Evolutionary conservation across 192 early-diverging fungal genomes (phyloP).

Genomic region (Coemansia biformis): DNA sequence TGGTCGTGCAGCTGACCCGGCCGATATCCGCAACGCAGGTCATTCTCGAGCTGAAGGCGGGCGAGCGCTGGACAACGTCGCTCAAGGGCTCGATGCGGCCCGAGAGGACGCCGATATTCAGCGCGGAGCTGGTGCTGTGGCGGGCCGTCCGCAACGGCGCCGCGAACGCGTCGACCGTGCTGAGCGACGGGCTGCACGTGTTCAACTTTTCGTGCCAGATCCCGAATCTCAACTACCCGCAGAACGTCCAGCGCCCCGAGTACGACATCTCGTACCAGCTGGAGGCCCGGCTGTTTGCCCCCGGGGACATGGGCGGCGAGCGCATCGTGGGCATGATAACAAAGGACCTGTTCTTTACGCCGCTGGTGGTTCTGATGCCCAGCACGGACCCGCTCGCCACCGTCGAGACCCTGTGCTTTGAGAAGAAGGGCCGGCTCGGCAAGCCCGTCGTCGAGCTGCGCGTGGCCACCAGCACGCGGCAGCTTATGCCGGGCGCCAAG

Average conservation of each 20-base stretch:
- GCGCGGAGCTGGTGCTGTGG: conserved; percentile 26
- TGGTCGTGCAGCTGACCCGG: conserved; percentile 33
- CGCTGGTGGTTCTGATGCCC: conserved; percentile 24
- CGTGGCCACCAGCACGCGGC: conserved; percentile 13
- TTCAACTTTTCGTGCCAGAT: conserved; percentile 47
- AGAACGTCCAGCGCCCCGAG: conserved; percentile 23
- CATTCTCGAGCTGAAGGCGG: conserved; percentile 26
- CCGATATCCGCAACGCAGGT: conserved; percentile 41
- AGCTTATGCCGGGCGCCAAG: conserved; percentile 33
- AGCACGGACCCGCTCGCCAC: conserved; percentile 11
- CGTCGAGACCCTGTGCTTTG: conserved; percentile 41
- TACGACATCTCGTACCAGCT: conserved; percentile 31
- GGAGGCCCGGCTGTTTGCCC: conserved; percentile 19
- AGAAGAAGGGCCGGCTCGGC: conserved; percentile 43
- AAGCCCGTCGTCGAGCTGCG: conserved; percentile 42
- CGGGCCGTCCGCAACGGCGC: conserved; percentile 35
- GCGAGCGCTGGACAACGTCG: conserved; percentile 22
- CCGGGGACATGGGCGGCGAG: conserved; percentile 24
- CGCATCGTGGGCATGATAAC: conserved; percentile 14
- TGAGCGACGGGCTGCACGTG: conserved; percentile 45
- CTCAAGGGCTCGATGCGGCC: conserved; percentile 11
- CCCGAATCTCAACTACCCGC: conserved; percentile 48
- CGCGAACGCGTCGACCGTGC: conserved; percentile 34
- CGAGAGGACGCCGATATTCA: conserved; percentile 17
- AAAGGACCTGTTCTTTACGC: conserved; percentile 34